Conservation (phyloP, 768 basidiomycete species). For the Rhodotorula kratochvilovae region DNA sequence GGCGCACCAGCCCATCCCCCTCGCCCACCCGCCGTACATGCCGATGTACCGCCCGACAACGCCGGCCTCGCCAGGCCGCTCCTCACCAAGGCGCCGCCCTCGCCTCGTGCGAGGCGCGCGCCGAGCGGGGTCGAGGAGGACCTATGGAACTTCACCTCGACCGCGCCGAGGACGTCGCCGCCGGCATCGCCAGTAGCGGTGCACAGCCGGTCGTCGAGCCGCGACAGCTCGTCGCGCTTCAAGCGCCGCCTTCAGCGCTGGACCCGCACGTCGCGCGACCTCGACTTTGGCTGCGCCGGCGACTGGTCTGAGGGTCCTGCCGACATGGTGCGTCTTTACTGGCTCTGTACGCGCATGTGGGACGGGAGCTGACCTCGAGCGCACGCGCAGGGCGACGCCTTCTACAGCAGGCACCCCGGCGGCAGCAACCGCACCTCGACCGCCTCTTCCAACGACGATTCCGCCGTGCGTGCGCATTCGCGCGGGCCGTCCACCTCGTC, state of each 20-base stretch:
- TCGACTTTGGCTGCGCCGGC: slow-evolving; percentile 37
- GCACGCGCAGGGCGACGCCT: slow-evolving; percentile 9
- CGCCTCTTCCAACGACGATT: slow-evolving; percentile 17
- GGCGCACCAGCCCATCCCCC: slow-evolving; percentile 2
- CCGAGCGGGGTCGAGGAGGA: neutral
- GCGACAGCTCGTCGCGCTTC: slow-evolving; percentile 8
- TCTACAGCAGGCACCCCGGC: slow-evolving; percentile 12
- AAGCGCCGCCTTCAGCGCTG: slow-evolving; percentile 4
- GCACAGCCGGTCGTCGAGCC: neutral
- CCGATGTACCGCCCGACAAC: slow-evolving; percentile 13
- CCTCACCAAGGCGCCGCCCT: neutral
- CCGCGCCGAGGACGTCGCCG: neutral
- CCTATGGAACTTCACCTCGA: neutral
- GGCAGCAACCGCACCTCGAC: slow-evolving; percentile 13
- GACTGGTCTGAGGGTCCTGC: slow-evolving; percentile 22
- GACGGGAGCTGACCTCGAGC: neutral
- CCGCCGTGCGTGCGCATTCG: slow-evolving; percentile 18
- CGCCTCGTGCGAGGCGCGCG: neutral
- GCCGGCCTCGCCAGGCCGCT: too few species aligned
- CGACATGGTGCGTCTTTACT: slow-evolving; percentile 21
- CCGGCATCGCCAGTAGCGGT: neutral
- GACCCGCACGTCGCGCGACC: neutral
- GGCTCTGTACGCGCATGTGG: neutral
- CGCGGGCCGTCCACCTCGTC: slow-evolving; percentile 34
- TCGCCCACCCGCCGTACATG: slow-evolving; percentile 29